Evolutionary conservation across 2,329 filamentous ascomycete species (phyloP).

Genomic region (Hortaea werneckii): DNA sequence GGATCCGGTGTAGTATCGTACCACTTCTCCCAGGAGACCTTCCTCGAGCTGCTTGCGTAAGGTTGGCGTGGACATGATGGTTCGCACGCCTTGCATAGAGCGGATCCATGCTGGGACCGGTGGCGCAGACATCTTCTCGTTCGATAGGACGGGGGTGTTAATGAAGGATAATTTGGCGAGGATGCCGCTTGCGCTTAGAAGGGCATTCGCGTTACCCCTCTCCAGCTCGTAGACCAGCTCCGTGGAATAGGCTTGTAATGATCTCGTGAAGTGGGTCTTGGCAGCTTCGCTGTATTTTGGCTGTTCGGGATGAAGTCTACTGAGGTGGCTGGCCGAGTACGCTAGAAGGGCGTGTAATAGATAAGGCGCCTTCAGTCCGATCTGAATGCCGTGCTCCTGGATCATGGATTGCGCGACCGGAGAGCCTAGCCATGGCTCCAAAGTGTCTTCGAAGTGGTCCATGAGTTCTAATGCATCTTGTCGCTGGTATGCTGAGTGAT

Average conservation of each 20-base stretch:
- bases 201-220: constrained; percentile 7
- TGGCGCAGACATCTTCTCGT: neutral
- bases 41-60: constrained; percentile 3
- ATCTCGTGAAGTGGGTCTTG: constrained; percentile 8
- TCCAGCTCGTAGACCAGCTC: constrained; percentile 5
- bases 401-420: constrained; percentile 6
- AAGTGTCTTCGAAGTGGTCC: constrained; percentile 9
- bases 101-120: constrained; percentile 3
- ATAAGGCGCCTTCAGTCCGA: constrained; percentile 68
- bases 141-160: constrained; percentile 4
- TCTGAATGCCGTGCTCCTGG: constrained; percentile 42
- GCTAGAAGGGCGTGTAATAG: constrained; percentile 86
- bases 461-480: constrained; percentile 7
- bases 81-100: constrained; percentile 6
- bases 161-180: constrained; percentile 7
- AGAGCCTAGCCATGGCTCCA: constrained; percentile 7
- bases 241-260: constrained; percentile 8
- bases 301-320: constrained; percentile 66
- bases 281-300: constrained; percentile 8
- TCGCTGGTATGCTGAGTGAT: constrained; percentile 3
- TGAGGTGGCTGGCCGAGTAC: constrained; percentile 81
- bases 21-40: neutral
- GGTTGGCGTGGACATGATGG: constrained; percentile 2
- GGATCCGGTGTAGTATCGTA: neutral
- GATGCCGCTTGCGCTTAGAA: constrained; percentile 6